These are phyloP conservation scores for Cytospora chrysosperma DNA, from an alignment of 2,329 filamentous ascomycete genomes.

Conservation along the genomic window DNA sequence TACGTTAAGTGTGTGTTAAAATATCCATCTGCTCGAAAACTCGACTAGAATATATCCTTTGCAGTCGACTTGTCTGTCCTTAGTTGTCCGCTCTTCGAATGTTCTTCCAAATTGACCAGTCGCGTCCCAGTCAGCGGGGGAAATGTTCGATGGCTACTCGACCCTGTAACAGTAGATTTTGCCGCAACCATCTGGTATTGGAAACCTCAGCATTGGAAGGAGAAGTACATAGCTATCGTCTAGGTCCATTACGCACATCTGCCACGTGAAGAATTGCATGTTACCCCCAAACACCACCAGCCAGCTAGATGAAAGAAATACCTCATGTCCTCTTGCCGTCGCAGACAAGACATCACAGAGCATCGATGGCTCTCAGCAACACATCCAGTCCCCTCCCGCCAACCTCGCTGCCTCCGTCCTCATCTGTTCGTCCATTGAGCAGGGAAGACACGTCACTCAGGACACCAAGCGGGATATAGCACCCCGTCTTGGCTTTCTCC, in stretches of 20 bases:
- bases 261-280: neutral
- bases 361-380: conserved; percentile 59
- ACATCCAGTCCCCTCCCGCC: conserved; percentile 56
- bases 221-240: neutral
- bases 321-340: neutral
- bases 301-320: neutral
- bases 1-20: neutral
- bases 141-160: neutral
- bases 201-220: neutral
- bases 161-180: no score
- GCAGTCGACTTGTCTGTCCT: neutral
- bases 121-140: no score
- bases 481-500: conserved; percentile 74
- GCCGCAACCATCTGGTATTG: neutral
- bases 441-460: conserved; percentile 84
- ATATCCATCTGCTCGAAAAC: neutral
- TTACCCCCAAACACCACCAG: conserved; percentile 4
- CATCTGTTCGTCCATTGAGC: conserved; percentile 55
- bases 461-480: conserved; percentile 80
- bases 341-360: conserved; percentile 40
- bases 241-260: neutral
- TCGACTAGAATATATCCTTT: neutral
- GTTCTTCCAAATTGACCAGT: neutral
- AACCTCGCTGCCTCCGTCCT: conserved; percentile 37
- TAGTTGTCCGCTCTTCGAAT: neutral